Base-by-base conservation (phyloP, 306 rosid genomes). In the Quercus parvula region DNA sequence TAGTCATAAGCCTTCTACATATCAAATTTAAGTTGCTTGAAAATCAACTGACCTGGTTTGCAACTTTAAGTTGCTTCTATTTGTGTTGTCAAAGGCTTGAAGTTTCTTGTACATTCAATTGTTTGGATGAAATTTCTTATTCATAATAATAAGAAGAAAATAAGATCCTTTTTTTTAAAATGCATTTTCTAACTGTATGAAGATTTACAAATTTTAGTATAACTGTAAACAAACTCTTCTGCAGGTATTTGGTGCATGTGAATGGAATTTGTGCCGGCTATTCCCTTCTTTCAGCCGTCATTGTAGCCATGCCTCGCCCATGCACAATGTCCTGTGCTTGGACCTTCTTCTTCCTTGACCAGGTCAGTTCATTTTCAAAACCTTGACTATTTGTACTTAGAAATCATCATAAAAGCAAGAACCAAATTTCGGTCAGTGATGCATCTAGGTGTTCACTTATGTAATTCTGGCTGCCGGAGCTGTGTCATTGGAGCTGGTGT, bases 231-330 rank as follows among this genome's bases (percentile, higher is more conserved):
- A 75, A 46, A 46, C 57, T 6, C 27, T 18, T 2, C n/a, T 80
- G 84, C 70, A 94, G 99, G 97, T 91, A 88, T 85, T 80, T 94
- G 92, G 97, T 94, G 81, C 87, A 92, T 83, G 97, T 91, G 4
- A 94, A 94, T 75, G 97, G 97, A 8, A 85, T 94, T 4, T 94
- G 99, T 15, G 99, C 97, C 1, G 99, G 97, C 12, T 94, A 92
- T 80, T 92, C 97, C 8, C 88, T 94, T 55, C 90, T 94, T 14
- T 91, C 97, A 30, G 97, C 99, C 0, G 79, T 81, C 20, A 54
- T 87, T 15, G 85, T 84, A 54, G 97, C 99, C 31, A 78, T 86
- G 90, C 89, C 90, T 8, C 91, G 91, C 13, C 86, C 93, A n/a
- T 77, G 79, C 35, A 85, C 88, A 35, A 58, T 77, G 80, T 70